Conservation (phyloP, 2,329 filamentous ascomycete genomes). For the Bipolaris bicolor region DNA sequence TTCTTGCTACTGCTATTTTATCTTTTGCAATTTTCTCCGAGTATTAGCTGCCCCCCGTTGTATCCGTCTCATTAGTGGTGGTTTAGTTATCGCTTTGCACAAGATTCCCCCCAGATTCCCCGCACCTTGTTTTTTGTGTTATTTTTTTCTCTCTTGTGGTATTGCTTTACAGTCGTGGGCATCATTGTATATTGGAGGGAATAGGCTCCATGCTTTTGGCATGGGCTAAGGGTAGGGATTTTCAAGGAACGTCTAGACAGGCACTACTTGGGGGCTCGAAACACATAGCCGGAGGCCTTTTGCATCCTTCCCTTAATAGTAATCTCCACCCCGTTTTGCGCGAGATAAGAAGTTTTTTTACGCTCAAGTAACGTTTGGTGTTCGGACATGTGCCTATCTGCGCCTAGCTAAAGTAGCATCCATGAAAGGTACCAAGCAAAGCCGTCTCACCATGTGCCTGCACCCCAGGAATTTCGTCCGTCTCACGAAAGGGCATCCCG, state of each 20-base stretch:
- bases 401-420: slow-evolving; percentile 1
- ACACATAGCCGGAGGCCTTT: slow-evolving; percentile 19
- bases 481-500: background rate
- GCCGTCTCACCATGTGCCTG: slow-evolving; percentile 19
- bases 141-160: background rate
- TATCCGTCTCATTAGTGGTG: slow-evolving; percentile 26
- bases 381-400: background rate
- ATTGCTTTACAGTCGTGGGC: slow-evolving; percentile 22
- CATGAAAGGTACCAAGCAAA: background rate
- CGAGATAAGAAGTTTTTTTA: background rate
- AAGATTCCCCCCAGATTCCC: slow-evolving; percentile 37
- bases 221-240: slow-evolving; percentile 10
- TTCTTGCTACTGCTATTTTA: slow-evolving; percentile 3
- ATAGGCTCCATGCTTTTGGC: slow-evolving; percentile 17
- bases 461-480: slow-evolving; percentile 14
- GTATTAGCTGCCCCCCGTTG: slow-evolving; percentile 16
- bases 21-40: slow-evolving; percentile 18
- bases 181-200: slow-evolving; percentile 26
- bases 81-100: slow-evolving; percentile 31
- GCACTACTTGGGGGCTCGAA: slow-evolving; percentile 17
- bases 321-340: slow-evolving; percentile 28
- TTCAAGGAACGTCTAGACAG: slow-evolving; percentile 16
- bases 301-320: slow-evolving; percentile 37
- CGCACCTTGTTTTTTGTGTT: slow-evolving; percentile 18
- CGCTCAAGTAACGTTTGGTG: background rate